Evolutionary conservation across 1,284 basidiomycete species (phyloP), one percentile per base, ranked within the genome.

Genomic region (Boletus smithii): DNA sequence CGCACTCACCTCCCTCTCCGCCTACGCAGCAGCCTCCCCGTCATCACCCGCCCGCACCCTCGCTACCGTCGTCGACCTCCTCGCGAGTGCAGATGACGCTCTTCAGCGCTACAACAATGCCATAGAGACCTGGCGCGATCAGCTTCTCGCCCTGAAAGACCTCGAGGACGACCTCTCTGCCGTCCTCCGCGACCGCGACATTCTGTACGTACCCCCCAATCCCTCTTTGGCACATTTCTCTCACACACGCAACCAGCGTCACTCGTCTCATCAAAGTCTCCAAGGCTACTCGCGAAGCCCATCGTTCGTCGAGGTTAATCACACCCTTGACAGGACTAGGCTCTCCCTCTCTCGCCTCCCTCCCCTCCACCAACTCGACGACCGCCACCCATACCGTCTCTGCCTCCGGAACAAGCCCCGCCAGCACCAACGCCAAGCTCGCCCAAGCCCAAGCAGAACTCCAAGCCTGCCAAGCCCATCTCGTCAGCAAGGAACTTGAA

Each of bases 251-350:
- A 20, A 13, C 29, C 29, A 89, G 86, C 3, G 81, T 90, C 9
- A 86, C 81, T 3, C 79, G 87, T 4, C 75, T 90, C 39, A 81
- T 89, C 60, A 89, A 88, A 59, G 80, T 78, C 4, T 86, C 85
- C 24, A 87, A 85, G 59, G 69, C 73, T 8, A 62, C 78, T 22
- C 72, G 76, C 17, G 76, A 79, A 42, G 70, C 74, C 0, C 43
- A 60, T 1, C 58, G 26, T 46, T 69, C 54, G 44, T 60, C 56
- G 24, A 54, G 49, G 18, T 42, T 64, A 24, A 51, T 59, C 49
- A 54, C 55, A 3, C 59, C 66, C 56, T 42, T 69, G 46, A 48
- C 66, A 45, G 14, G 22, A 9, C 30, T 57, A 16, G 66, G 60
- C 48, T 74, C 48, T 63, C 67, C 61, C 14, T 73, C 65, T 74